phyloP scores from a whole-genome alignment of 495 filamentous ascomycete genomes.

The Penicillium nucicola region DNA sequence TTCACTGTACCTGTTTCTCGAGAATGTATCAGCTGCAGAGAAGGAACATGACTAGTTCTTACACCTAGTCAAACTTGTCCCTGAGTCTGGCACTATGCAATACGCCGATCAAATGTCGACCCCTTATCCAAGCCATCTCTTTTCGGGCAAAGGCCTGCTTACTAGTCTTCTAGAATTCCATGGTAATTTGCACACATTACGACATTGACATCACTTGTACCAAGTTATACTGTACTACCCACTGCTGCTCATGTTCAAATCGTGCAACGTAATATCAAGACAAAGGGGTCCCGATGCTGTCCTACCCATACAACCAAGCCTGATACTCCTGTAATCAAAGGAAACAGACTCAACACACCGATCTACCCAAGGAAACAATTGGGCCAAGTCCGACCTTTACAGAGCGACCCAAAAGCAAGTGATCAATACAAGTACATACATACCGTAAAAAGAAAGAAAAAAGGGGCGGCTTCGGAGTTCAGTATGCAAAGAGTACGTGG shows the following conservation, averaged over 20 bases:
- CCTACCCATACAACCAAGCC: conserved; percentile 2
- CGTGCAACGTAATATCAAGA: conserved; percentile 2
- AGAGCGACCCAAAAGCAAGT: background rate
- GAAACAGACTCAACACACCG: background rate
- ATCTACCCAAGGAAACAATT: background rate
- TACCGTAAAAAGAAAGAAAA: background rate
- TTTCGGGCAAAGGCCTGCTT: background rate
- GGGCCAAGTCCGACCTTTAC: background rate
- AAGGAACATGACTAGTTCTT: background rate
- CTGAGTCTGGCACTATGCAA: conserved; percentile 7
- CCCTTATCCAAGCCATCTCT: conserved; percentile 1
- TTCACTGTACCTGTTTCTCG: background rate
- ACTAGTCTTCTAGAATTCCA: background rate
- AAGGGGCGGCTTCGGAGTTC: conserved; percentile 4
- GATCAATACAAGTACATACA: no score
- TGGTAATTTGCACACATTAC: no score
- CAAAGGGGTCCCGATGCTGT: conserved; percentile 5
- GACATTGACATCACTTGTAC: no score
- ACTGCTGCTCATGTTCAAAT: background rate
- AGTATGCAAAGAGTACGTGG: conserved; percentile 7
- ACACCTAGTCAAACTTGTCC: conserved; percentile 3
- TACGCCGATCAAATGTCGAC: conserved; percentile 15
- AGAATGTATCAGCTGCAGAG: background rate
- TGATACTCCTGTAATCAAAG: background rate
- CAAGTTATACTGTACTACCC: background rate